These are phyloP conservation scores for Hypoxylon crocopeplum DNA, from an alignment of 495 filamentous ascomycete genomes.

Conservation along the genomic window DNA sequence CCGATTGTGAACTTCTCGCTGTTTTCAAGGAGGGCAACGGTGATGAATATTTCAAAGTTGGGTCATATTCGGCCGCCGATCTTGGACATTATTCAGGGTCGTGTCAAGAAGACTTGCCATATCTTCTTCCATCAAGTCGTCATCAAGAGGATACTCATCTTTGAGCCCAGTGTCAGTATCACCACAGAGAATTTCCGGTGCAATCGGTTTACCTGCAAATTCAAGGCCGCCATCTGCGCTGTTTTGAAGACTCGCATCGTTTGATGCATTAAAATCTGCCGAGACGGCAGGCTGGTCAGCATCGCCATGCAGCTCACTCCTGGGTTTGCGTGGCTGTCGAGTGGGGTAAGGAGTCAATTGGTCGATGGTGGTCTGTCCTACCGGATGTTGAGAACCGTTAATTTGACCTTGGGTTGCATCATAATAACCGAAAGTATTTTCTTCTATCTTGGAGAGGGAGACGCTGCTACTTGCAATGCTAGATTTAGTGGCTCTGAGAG, in stretches of 20 bases:
- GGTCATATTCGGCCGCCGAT: conserved; percentile 39
- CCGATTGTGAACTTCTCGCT: conserved; percentile 1
- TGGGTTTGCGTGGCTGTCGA: background rate
- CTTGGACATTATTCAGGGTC: conserved; percentile 1
- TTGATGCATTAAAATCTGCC: background rate
- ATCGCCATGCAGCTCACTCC: background rate
- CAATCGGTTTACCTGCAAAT: background rate
- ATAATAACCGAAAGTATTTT: background rate
- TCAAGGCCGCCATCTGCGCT: background rate
- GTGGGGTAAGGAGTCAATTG: conserved; percentile 19
- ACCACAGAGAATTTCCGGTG: background rate
- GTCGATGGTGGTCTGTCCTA: conserved; percentile 3
- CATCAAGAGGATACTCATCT: conserved; percentile 36
- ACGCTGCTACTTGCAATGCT: background rate
- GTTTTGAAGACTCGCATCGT: background rate
- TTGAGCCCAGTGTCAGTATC: background rate
- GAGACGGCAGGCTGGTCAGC: background rate
- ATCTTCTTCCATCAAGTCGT: conserved; percentile 28
- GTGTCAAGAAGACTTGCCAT: conserved; percentile 24
- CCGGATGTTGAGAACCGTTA: background rate
- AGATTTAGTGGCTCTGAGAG: conserved; percentile 26
- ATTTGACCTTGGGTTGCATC: background rate
- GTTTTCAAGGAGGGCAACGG: conserved; percentile 6
- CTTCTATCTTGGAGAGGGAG: background rate
- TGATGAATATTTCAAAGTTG: conserved; percentile 34